phyloP scores from a whole-genome alignment of 2,329 filamentous ascomycete species.

The Fusarium pseudocircinatum region DNA sequence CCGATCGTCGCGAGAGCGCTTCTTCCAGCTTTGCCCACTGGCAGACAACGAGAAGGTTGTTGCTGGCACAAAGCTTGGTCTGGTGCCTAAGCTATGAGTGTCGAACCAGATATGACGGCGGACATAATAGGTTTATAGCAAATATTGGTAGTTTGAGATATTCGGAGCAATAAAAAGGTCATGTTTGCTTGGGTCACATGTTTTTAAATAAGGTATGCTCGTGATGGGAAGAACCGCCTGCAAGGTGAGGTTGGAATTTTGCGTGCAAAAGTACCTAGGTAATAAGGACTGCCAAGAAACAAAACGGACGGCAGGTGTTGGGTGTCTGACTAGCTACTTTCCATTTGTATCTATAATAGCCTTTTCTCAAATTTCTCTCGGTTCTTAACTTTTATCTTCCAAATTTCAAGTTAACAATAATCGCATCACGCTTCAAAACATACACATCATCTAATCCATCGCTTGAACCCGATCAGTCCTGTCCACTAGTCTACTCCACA shows the following conservation, averaged over 20 bases:
- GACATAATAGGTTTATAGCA: background rate
- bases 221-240: background rate
- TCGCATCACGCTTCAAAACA: background rate
- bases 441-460: background rate
- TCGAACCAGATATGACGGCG: too few relatives aligned
- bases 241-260: background rate
- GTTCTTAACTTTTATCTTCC: background rate
- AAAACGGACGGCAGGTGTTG: background rate
- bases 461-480: background rate
- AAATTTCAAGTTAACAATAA: background rate
- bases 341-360: background rate
- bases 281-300: background rate
- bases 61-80: constrained; percentile 61
- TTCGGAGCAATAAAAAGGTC: background rate
- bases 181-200: background rate
- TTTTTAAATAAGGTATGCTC: too few relatives aligned
- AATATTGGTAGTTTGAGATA: background rate
- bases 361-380: background rate
- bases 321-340: background rate
- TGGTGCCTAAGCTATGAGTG: constrained; percentile 63
- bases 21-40: constrained; percentile 74
- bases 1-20: constrained; percentile 71
- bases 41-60: constrained; percentile 65
- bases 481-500: background rate
- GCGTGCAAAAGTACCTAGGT: background rate